Percentiles rank a stretch among this genome's conserved stretches.
Evolutionary conservation across 176 grass and related monocot species (phyloP).

Genomic region (Canna indica): DNA sequence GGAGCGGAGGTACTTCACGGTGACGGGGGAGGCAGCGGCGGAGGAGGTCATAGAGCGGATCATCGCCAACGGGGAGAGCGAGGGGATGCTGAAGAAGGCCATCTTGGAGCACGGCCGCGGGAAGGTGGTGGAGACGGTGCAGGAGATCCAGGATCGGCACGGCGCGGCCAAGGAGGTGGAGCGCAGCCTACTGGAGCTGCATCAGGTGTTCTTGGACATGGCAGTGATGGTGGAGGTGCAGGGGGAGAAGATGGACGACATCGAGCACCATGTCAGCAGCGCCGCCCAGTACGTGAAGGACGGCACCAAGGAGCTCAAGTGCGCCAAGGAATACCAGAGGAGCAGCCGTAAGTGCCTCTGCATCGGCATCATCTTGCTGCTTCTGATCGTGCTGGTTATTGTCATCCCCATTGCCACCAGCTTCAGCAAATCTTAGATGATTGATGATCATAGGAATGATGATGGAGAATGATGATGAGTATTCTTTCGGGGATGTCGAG

Average conservation of each 20-base stretch:
- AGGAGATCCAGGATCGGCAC: conserved; percentile 55
- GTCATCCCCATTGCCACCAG: conserved; percentile 68
- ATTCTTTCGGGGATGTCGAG: no score
- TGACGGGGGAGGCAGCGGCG: conserved; percentile 49
- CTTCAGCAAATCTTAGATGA: conserved; percentile 37
- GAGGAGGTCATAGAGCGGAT: conserved; percentile 85
- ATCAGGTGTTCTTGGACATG: conserved; percentile 16
- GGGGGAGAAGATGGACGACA: conserved; percentile 38
- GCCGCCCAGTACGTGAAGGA: conserved; percentile 67
- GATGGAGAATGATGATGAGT: no score
- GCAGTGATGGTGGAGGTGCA: conserved; percentile 11
- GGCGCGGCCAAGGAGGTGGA: conserved; percentile 10
- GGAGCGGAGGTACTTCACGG: conserved; percentile 53
- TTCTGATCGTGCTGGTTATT: conserved; percentile 55
- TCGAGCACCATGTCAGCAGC: conserved; percentile 57
- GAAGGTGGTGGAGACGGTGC: conserved; percentile 50
- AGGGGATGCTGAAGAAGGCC: conserved; percentile 67
- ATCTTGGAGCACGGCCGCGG: conserved; percentile 66
- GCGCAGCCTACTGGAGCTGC: conserved; percentile 11
- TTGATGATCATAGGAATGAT: no score
- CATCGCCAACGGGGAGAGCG: conserved; percentile 72
- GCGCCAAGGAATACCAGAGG: conserved; percentile 61
- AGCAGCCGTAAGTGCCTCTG: conserved; percentile 80
- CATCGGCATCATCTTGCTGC: conserved; percentile 67
- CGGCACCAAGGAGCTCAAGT: conserved; percentile 66